These are phyloP conservation scores for Populus davidiana DNA, from an alignment of 345 rosid species.

Conservation along the genomic window DNA sequence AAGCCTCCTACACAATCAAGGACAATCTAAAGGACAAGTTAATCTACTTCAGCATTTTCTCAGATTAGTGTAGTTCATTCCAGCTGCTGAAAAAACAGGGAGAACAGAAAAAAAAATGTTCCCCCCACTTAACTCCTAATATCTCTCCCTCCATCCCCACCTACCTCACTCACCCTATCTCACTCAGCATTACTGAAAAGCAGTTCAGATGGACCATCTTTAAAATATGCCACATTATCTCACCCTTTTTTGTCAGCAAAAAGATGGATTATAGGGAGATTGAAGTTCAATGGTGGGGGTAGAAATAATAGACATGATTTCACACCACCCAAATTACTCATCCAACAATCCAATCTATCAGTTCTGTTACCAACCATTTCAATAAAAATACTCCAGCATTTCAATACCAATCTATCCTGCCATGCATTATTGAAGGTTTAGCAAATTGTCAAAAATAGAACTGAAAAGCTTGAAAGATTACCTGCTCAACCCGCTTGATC, in stretches of 20 bases:
- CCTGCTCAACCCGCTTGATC: constrained; percentile 86
- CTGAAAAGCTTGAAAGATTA: constrained; percentile 16
- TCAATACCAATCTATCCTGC: not conserved
- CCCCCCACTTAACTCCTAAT: too few relatives aligned
- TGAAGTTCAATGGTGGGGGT: not conserved
- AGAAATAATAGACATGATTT: not conserved
- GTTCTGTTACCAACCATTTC: not conserved
- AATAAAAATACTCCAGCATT: not conserved
- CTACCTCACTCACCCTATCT: not conserved
- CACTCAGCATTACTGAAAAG: not conserved
- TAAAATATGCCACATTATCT: not conserved
- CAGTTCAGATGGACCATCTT: not conserved
- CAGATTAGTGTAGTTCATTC: not conserved
- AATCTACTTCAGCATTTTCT: not conserved
- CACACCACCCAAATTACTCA: not conserved
- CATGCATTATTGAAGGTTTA: not conserved
- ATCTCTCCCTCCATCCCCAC: too few relatives aligned
- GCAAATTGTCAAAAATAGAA: not conserved
- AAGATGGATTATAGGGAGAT: too few relatives aligned
- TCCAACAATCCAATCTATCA: not conserved
- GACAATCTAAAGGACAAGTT: not conserved
- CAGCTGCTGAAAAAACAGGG: not conserved
- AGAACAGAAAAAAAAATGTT: not conserved
- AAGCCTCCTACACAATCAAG: not conserved
- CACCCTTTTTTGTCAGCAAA: not conserved